phyloP scores from a whole-genome alignment of 371 early-diverging fungal species.

The Mortierella sp. region DNA sequence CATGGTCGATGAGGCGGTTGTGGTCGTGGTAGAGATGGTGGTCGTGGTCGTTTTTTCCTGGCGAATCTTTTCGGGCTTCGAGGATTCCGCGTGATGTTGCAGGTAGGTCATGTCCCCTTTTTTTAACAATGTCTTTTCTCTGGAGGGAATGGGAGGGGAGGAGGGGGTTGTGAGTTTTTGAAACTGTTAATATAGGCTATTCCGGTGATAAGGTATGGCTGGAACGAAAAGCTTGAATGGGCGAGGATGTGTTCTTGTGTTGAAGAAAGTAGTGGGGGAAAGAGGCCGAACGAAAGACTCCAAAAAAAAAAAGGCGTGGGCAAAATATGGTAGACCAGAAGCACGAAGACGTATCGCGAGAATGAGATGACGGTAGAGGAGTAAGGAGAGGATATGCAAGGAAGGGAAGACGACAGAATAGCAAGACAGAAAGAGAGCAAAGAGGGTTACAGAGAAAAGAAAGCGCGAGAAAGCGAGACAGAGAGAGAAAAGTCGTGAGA shows the following conservation, averaged over 20 bases:
- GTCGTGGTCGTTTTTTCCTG: conserved; percentile 52
- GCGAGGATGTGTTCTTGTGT: no score
- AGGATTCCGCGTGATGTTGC: conserved; percentile 26
- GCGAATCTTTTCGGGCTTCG: conserved; percentile 43
- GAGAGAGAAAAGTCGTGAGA: not conserved
- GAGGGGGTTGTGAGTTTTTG: no score
- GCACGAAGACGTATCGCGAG: no score
- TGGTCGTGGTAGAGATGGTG: conserved; percentile 40
- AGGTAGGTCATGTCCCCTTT: conserved; percentile 36
- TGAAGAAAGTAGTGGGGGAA: no score
- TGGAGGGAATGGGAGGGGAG: conserved; percentile 1
- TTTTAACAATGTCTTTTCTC: no score
- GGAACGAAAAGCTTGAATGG: no score
- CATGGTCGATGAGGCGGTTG: conserved; percentile 39
- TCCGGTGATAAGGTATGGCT: no score
- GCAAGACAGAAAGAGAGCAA: not conserved
- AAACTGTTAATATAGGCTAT: no score
- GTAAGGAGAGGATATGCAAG: not conserved
- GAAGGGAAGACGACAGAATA: not conserved
- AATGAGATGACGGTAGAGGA: not conserved
- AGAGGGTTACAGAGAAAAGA: not conserved
- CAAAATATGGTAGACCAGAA: not conserved
- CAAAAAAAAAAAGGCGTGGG: not conserved
- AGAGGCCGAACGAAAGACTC: no score
- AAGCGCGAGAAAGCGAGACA: not conserved